Base-by-base conservation (phyloP, 345 rosid genomes). In the Odontarrhena argentea region DNA sequence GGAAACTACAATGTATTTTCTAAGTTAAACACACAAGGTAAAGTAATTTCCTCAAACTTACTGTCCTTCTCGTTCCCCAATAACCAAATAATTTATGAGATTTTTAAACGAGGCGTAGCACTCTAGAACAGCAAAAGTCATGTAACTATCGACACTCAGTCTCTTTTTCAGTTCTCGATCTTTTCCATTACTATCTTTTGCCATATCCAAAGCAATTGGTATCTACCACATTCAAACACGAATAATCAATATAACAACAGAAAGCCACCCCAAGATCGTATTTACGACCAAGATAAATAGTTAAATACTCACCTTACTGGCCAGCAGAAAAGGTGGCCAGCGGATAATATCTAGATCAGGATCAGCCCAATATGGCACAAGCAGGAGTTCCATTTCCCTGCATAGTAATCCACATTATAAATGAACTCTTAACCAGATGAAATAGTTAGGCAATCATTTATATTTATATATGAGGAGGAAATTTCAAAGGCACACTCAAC, bases 121-220 rank as follows among this genome's bases (percentile, higher is more conserved):
- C 72, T 83, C 87, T 51, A 53, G 64, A 62, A 83, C 71, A 50
- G 83, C 85, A 75, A 80, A 79, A 22, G 65, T 81, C 87, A 83
- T 83, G 74, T 83, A 83, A 55, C 41, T 50, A 69, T 83, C 87
- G 8, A 78, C 64, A 48, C 8, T 52, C 71, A 81, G n/a, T 73
- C 85, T 77, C 77, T 81, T 83, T 52, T 67, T 75, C 65, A 81
- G 80, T 34, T 81, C 87, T 43, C 82, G 67, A 13, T 81, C 85
- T 48, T 81, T 83, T 55, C 77, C 68, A 3, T 77, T 75, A 80
- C 83, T 81, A 59, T 83, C 83, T 69, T 81, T 79, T 22, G 87
- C 87, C 87, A 83, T 83, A 75, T 83, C 85, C 80, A 83, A 68
- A 63, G 87, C 87, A 75, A 81, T 81, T 52, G 87, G 87, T 34